Percentiles rank a stretch among this genome's conserved stretches.
These are phyloP conservation scores for Fusarium vanettenii DNA, from an alignment of 2,329 filamentous ascomycete species.

Conservation along the genomic window DNA sequence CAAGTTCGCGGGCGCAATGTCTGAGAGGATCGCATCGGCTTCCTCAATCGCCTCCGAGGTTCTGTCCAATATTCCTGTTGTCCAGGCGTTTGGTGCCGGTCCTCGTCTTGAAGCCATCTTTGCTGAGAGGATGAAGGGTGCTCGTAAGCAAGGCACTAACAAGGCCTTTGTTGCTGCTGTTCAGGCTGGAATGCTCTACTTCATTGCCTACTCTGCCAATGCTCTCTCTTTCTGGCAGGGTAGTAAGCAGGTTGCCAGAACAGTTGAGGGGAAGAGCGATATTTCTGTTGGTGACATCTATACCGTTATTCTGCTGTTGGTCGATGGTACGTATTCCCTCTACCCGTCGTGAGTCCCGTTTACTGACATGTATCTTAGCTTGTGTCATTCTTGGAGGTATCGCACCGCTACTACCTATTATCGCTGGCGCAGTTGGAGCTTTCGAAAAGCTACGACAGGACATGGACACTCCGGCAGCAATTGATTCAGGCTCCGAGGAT, in stretches of 20 bases:
- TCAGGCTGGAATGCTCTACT: constrained; percentile 72
- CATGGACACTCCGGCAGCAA: constrained; percentile 62
- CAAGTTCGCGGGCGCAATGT: constrained; percentile 62
- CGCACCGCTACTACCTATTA: constrained; percentile 71
- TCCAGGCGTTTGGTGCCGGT: constrained; percentile 73
- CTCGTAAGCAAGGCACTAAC: constrained; percentile 64
- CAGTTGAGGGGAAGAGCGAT: constrained; percentile 48
- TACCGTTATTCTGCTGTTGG: constrained; percentile 72
- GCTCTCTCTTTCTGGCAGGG: constrained; percentile 77
- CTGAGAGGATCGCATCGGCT: constrained; percentile 65
- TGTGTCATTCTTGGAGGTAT: constrained; percentile 72
- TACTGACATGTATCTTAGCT: constrained; percentile 49
- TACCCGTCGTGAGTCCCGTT: too few species aligned
- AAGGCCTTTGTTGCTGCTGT: constrained; percentile 68
- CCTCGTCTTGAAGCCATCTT: constrained; percentile 70
- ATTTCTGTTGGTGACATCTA: constrained; percentile 64
- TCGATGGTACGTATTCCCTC: constrained; percentile 60
- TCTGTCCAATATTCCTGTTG: constrained; percentile 69
- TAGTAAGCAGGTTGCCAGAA: constrained; percentile 60
- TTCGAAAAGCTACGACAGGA: constrained; percentile 69
- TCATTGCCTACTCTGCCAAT: constrained; percentile 75
- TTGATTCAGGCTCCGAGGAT: constrained; percentile 54
- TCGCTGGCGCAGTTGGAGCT: constrained; percentile 67
- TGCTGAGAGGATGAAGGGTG: constrained; percentile 60
- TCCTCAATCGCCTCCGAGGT: constrained; percentile 73